Evolutionary conservation across 2,329 filamentous ascomycete species (phyloP).

Genomic region (Ophidiomyces ophidiicola): DNA sequence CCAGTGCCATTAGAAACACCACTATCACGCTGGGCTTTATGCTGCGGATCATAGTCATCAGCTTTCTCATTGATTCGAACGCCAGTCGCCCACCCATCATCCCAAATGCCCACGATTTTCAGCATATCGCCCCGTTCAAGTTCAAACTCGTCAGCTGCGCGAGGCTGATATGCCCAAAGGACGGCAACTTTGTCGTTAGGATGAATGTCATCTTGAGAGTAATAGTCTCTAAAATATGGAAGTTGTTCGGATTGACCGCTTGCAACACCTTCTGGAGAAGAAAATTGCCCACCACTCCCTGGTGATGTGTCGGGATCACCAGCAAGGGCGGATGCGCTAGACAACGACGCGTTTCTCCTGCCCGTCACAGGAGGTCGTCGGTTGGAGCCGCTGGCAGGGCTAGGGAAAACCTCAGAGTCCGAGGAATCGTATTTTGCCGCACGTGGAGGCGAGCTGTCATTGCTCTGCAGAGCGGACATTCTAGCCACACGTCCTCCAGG

Average conservation of each 20-base stretch:
- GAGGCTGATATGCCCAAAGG: constrained; percentile 92
- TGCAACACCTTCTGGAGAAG: constrained; percentile 68
- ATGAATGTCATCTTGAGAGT: constrained; percentile 91
- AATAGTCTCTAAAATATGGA: constrained; percentile 96
- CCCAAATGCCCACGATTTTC: constrained; percentile 96
- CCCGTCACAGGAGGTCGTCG: constrained; percentile 35
- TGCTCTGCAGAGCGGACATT: constrained; percentile 84
- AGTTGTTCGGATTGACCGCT: constrained; percentile 93
- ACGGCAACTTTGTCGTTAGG: constrained; percentile 80
- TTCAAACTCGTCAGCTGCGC: constrained; percentile 83
- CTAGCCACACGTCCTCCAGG: constrained; percentile 83
- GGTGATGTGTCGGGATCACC: constrained; percentile 61
- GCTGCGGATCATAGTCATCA: constrained; percentile 74
- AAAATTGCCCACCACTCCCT: constrained; percentile 57
- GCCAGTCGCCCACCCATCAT: constrained; percentile 96
- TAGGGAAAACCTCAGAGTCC: constrained; percentile 58
- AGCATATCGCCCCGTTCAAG: constrained; percentile 95
- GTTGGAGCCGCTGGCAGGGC: constrained; percentile 55
- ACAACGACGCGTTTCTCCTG: constrained; percentile 76
- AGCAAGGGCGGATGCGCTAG: constrained; percentile 66
- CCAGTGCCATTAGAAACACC: constrained; percentile 75
- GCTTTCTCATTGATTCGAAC: constrained; percentile 69
- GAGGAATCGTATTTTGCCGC: constrained; percentile 39
- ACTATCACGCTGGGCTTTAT: constrained; percentile 74
- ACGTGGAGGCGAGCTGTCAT: constrained; percentile 44